Evolutionary conservation across 345 rosid genomes (phyloP), one percentile per base, ranked within the genome.

Genomic region (Camelina hispida): DNA sequence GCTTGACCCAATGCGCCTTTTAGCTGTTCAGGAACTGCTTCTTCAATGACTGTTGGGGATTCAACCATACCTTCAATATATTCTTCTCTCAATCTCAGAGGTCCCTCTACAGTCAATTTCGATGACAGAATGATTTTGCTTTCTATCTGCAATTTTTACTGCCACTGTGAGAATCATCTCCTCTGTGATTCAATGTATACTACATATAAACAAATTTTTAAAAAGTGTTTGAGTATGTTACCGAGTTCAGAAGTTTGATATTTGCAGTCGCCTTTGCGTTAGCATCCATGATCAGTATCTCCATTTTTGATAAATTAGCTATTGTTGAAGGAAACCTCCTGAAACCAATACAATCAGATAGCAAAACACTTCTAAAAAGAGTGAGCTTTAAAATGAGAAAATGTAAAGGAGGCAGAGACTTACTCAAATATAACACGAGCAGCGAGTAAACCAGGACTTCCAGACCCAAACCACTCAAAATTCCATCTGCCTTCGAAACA

Each of bases 381-480:
- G n/a, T n/a, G n/a, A n/a, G n/a, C n/a, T n/a, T n/a, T n/a, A n/a
- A n/a, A n/a, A n/a, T n/a, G n/a, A n/a, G n/a, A n/a, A n/a, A n/a
- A n/a, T n/a, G n/a, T n/a, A n/a, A n/a, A n/a, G n/a, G n/a, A n/a
- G n/a, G n/a, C n/a, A n/a, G n/a, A n/a, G n/a, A n/a, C n/a, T n/a
- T n/a, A 94, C 98, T 87, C 89, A 3, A 85, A 87, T 46, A 90
- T 76, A 75, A 91, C 76, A 62, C 75, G 84, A 72, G 90, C 93
- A 79, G 92, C 88, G 62, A 81, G 84, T 28, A 91, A 79, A 52
- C 92, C 96, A 11, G 90, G 90, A 73, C 79, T 89, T 71, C 97
- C 91, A 44, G 87, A 80, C 0, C 93, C 97, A 81, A 95, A 90
- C 97, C 99, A 95, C 81, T 91, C 96, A 20, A 95, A 90, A 68